phyloP scores from a whole-genome alignment of 139 green algal species.

The Coelastrella sp. region DNA sequence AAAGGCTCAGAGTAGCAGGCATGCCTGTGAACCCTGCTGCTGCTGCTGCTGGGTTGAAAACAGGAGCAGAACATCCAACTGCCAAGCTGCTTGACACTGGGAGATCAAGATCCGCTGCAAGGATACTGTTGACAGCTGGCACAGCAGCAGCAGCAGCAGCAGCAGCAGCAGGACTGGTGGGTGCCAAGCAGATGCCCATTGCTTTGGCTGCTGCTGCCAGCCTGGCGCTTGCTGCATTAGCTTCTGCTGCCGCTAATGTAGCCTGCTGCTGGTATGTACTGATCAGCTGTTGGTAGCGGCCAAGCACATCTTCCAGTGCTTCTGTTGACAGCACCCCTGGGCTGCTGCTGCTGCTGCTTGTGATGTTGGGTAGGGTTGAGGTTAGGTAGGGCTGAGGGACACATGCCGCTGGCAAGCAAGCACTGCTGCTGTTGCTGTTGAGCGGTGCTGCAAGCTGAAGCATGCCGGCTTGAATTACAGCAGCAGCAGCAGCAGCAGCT shows the following conservation, averaged over 20 bases:
- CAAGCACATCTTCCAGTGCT: neutral
- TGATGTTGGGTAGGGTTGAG: neutral
- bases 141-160: neutral
- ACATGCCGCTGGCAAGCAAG: neutral
- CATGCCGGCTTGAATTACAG: neutral
- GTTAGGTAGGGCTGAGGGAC: no score
- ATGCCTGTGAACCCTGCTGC: neutral
- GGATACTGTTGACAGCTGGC: neutral
- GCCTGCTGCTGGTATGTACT: neutral
- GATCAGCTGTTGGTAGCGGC: neutral
- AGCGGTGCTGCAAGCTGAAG: neutral
- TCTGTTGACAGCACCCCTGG: neutral
- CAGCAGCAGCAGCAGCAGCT: neutral
- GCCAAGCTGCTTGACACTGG: neutral
- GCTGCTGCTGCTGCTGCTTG: neutral
- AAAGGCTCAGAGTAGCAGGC: neutral
- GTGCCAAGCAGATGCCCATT: neutral
- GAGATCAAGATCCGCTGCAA: neutral
- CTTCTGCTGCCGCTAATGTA: neutral
- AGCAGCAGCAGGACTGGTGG: neutral
- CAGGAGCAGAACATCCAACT: neutral
- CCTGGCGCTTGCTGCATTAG: neutral
- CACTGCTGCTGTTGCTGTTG: neutral
- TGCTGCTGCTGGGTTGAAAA: neutral
- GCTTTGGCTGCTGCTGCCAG: neutral